A percentile compares a stretch with the other conserved stretches of the same genome.
Evolutionary conservation across 495 filamentous ascomycete genomes (phyloP).

Genomic region (Lepraria neglecta): DNA sequence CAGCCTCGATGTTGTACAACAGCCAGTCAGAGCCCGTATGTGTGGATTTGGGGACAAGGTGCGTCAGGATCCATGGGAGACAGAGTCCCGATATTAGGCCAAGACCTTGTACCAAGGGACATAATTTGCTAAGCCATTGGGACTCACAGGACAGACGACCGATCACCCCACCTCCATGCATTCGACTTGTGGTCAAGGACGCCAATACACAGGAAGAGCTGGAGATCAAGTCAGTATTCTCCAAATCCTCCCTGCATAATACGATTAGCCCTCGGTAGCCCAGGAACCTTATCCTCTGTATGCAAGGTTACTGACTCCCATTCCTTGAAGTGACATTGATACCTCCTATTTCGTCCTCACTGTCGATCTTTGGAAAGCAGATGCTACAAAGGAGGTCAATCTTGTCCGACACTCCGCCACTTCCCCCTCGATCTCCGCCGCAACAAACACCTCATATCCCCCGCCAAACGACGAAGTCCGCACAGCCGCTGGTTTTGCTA

Average conservation of each 20-base stretch:
- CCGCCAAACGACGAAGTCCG: slow-evolving; percentile 31
- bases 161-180: slow-evolving; percentile 92
- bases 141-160: slow-evolving; percentile 75
- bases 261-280: neutral
- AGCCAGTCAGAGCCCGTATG: slow-evolving; percentile 92
- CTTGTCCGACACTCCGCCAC: slow-evolving; percentile 82
- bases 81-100: neutral
- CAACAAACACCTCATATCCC: slow-evolving; percentile 71
- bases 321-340: slow-evolving; percentile 58
- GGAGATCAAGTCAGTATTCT: slow-evolving; percentile 68
- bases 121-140: slow-evolving; percentile 24
- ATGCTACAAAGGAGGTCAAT: slow-evolving; percentile 85
- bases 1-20: slow-evolving; percentile 73
- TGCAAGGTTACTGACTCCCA: slow-evolving; percentile 23
- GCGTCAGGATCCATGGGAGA: slow-evolving; percentile 22
- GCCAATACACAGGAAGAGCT: slow-evolving; percentile 74
- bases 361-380: slow-evolving; percentile 84
- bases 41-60: slow-evolving; percentile 99
- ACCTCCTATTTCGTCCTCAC: slow-evolving; percentile 87
- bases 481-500: neutral
- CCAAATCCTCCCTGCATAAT: neutral
- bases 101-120: neutral
- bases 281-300: neutral
- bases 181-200: slow-evolving; percentile 77
- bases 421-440: slow-evolving; percentile 82